Evolutionary conservation across 2,329 filamentous ascomycete genomes (phyloP), one percentile per base, ranked within the genome.

Genomic region (Aspergillus alliaceus): DNA sequence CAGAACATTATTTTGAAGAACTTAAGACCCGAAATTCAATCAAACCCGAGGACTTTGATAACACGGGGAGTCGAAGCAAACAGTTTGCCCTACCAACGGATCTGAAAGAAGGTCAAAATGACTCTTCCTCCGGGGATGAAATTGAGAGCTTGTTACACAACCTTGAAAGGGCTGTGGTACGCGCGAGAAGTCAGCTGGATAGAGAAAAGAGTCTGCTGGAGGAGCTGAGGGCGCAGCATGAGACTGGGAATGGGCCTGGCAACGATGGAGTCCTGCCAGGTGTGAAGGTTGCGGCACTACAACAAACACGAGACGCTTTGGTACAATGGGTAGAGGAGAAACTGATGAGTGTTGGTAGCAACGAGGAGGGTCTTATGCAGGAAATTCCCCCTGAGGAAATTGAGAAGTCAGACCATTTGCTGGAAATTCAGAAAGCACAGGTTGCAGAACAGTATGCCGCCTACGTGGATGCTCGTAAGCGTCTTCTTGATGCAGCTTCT

Each of bases 311-410:
- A 44, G 74, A 81, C 56, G 79, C 81, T 57, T 68, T 83, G 42
- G 74, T 82, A 5, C 71, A 76, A 44, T 83, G 81, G 81, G 74
- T 83, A 6, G 80, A 83, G 62, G 73, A 75, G 39, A 79, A 80
- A 42, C 63, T 83, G 46, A 71, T 76, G 18, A 77, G 61, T 15
- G 68, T 69, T 44, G 68, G 64, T 5, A 66, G 67, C 50, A 64
- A 64, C 5, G 72, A 74, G 24, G 68, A 69, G 34, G 65, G 56
- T 25, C 56, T 64, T 27, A 54, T 68, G 2, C 64, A 68, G 24
- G 67, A 71, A n/a, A 54, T 71, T 6, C 58, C 64, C 11, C 53
- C 67, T 6, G 65, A 72, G 44, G 70, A 71, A 51, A 66, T 73
- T 6, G 68, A 69, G 27, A 65, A 73, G 20, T 66, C 67, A 6